These are phyloP conservation scores for Aspergillus fructus DNA, from an alignment of 2,329 filamentous ascomycete genomes.

Conservation along the genomic window DNA sequence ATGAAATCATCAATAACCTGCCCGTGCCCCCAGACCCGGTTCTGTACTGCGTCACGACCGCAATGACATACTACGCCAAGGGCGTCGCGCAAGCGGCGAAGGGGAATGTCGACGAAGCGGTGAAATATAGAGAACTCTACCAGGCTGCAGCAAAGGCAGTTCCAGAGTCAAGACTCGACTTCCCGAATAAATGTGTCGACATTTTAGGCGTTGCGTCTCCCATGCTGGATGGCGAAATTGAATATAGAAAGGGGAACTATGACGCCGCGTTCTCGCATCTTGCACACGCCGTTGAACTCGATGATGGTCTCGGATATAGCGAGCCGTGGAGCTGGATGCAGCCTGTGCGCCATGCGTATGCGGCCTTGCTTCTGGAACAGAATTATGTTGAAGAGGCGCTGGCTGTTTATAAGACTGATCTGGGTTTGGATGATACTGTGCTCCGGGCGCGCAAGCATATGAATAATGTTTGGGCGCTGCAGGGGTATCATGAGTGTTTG, in stretches of 20 bases:
- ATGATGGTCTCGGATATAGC: conserved; percentile 66
- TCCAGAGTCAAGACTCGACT: conserved; percentile 61
- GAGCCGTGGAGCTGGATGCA: conserved; percentile 83
- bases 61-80: conserved; percentile 67
- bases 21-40: conserved; percentile 56
- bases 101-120: conserved; percentile 56
- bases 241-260: conserved; percentile 63
- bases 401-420: conserved; percentile 59
- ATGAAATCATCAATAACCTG: conserved; percentile 59
- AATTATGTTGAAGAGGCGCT: conserved; percentile 56
- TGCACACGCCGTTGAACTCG: conserved; percentile 56
- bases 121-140: conserved; percentile 54
- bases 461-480: conserved; percentile 73
- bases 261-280: conserved; percentile 61
- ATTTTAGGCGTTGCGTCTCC: conserved; percentile 61
- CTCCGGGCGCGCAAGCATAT: conserved; percentile 67
- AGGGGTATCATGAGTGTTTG: conserved; percentile 72
- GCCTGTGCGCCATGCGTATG: conserved; percentile 68
- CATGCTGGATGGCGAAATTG: conserved; percentile 73
- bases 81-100: conserved; percentile 65
- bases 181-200: conserved; percentile 65
- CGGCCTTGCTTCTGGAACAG: conserved; percentile 68
- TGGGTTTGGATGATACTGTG: conserved; percentile 59
- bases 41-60: conserved; percentile 69
- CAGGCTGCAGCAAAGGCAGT: conserved; percentile 52